Evolutionary conservation across 2,329 filamentous ascomycete genomes (phyloP), one percentile per base, ranked within the genome.

Genomic region (Sarocladiaceae sp.): DNA sequence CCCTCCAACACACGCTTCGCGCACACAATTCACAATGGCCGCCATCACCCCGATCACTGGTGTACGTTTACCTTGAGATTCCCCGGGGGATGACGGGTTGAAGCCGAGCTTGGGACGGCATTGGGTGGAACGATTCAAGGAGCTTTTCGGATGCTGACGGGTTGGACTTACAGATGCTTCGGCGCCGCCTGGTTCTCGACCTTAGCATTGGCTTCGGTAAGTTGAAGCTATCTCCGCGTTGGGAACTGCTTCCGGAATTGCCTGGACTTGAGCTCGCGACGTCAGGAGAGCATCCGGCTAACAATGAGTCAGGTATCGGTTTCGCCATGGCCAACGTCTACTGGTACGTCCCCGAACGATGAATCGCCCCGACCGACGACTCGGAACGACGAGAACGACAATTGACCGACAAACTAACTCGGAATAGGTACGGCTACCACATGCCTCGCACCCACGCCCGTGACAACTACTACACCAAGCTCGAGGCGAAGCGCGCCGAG

Each of bases 361-460:
- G 18, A 42, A 33, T 31, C 25, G 5, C 15, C 8, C 4, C 7
- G 53, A 52, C 40, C 57, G 59, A 55, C 8, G 29, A 23, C 11
- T 28, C 40, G 22, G 29, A 33, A 8, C 29, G 29, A 33, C 29
- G 29, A 33, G 29, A 33, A 33, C 25, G 44, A 26, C 22, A 17
- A 39, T 10, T 33, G 29, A 33, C 8, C 28, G 25, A 12, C 1
- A 50, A n/a, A 20, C 53, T 59, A 44, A 58, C 52, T 33, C 31
- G 12, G 12, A 13, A 57, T 58, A 83, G 80, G 80, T 80, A 83
- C 74, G 80, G 80, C 66, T 84, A 66, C 73, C 80, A 84, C 72
- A 70, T 82, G 63, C 80, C 80, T 59, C 79, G 80, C 67, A 82
- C 77, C 63, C 66, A 75, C 63, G 74, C 72, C 58, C 80, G 80